A percentile compares a stretch with the other conserved stretches of the same genome.
Evolutionary conservation across 352 stramenopile genomes (phyloP).

Genomic region (Paralagenidium karlingii): DNA sequence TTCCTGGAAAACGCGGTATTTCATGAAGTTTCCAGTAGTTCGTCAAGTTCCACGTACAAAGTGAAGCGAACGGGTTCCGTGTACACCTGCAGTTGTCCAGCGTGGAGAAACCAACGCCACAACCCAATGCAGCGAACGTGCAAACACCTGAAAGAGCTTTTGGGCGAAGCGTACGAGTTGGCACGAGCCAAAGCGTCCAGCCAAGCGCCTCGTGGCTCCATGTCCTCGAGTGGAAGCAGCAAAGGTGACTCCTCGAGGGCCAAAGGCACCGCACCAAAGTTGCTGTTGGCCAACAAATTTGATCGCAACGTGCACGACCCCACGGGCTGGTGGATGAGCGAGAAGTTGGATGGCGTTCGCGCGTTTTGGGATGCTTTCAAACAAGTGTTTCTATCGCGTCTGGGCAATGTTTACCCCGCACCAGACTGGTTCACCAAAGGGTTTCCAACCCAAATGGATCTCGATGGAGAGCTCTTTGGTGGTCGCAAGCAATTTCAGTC

Average conservation of each 20-base stretch:
- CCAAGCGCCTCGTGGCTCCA: constrained; percentile 5
- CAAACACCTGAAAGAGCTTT: constrained; percentile 43
- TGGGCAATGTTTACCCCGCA: constrained; percentile 49
- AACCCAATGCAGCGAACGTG: constrained; percentile 31
- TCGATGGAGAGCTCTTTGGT: constrained; percentile 67
- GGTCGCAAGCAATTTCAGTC: constrained; percentile 47
- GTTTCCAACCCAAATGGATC: constrained; percentile 36
- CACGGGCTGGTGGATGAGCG: constrained; percentile 52
- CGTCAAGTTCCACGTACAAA: constrained; percentile 37
- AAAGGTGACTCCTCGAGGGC: constrained; percentile 4
- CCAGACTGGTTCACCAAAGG: constrained; percentile 40
- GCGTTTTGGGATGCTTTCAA: constrained; percentile 43
- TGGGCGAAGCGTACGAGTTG: constrained; percentile 34
- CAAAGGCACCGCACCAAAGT: constrained; percentile 23
- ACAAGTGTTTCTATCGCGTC: constrained; percentile 36
- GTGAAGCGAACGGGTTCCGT: constrained; percentile 28
- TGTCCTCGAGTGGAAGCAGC: background rate
- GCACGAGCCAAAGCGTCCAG: constrained; percentile 4
- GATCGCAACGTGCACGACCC: constrained; percentile 46
- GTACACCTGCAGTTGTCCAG: constrained; percentile 51
- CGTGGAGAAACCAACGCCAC: constrained; percentile 48
- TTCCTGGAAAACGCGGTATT: constrained; percentile 24
- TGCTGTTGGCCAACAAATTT: constrained; percentile 57
- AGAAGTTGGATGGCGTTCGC: constrained; percentile 66
- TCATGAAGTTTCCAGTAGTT: constrained; percentile 30